Base-by-base conservation (phyloP, 768 basidiomycete genomes). In the Pisolithus albus region DNA sequence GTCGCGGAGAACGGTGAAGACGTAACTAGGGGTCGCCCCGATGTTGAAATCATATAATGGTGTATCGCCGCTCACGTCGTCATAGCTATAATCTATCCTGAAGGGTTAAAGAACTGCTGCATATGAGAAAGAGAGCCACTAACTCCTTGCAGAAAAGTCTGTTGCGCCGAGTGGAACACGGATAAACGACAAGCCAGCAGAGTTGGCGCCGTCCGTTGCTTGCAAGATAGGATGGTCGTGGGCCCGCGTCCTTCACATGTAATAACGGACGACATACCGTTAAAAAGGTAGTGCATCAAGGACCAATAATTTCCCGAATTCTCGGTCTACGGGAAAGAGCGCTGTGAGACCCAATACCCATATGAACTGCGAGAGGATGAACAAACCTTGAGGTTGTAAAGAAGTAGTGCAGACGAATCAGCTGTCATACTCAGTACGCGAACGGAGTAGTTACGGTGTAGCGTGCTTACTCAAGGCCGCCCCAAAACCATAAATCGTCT, bases 361-460 rank as follows among this genome's bases (percentile, higher is more conserved):
- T 23, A 15, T 48, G 41, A 16, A 10, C 1, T 30, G 37, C 51
- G 23, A 18, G 7, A 47, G 38, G 26, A 11, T 18, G 16, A 44
- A 82, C 88, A 13, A 44, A 82, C 88, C 78, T 89, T 89, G 52
- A 89, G 67, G 51, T 80, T 79, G 58, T 70, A 80, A 19, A 88
- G 65, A 23, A 76, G 65, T 21, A 74, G 66, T 0, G 86, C 85
- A 9, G 86, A 81, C 2, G 85, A 86, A 61, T 90, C 87, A 26
- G 86, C 86, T 88, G 34, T 54, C 23, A 46, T 28, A 34, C 13
- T 56, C 49, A 49, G 54, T 46, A 44, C 43, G 28, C 56, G 30
- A 34, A 24, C 46, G 42, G 11, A 11, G 4, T 10, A 44, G 50
- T 42, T 47, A 48, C 28, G 16, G 28, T 43, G 23, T 16, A 24